phyloP scores from a whole-genome alignment of 306 rosid genomes.

The Castanea crenata region DNA sequence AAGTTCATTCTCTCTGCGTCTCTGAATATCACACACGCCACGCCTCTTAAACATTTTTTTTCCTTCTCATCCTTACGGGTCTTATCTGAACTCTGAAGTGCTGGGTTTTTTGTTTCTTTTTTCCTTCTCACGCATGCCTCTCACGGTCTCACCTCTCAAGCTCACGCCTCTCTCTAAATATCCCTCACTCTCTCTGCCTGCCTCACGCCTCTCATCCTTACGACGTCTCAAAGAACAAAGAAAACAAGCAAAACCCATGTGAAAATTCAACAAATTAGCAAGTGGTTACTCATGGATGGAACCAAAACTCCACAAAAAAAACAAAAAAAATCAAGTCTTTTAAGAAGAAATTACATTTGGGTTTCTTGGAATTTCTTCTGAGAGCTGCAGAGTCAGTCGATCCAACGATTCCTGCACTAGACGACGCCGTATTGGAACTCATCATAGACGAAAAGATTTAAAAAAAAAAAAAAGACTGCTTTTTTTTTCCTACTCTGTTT shows the following conservation, averaged over 20 bases:
- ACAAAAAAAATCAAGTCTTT: background rate
- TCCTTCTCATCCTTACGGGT: too few relatives aligned
- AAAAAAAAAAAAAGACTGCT: background rate
- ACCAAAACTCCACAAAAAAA: background rate
- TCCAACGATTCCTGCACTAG: slow-evolving; percentile 72
- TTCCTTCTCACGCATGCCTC: too few relatives aligned
- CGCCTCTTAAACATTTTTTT: too few relatives aligned
- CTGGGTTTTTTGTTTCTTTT: too few relatives aligned
- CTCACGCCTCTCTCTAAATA: too few relatives aligned
- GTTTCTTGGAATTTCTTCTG: slow-evolving; percentile 82
- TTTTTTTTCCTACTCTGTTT: background rate
- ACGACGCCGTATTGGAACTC: slow-evolving; percentile 63
- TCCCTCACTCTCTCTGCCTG: too few relatives aligned
- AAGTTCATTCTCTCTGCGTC: too few relatives aligned
- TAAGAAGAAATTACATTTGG: slow-evolving; percentile 62
- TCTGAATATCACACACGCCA: too few relatives aligned
- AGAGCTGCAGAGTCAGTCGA: slow-evolving; percentile 71
- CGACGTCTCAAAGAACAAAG: background rate
- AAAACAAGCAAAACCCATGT: background rate
- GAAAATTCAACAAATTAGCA: background rate
- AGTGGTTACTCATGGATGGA: slow-evolving; percentile 8
- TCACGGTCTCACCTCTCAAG: too few relatives aligned
- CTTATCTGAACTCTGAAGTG: too few relatives aligned
- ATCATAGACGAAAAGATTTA: slow-evolving; percentile 12
- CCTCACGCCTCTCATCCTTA: too few relatives aligned